Base-by-base conservation (phyloP, 1,284 basidiomycete genomes). In the Cryptococcus sp. region DNA sequence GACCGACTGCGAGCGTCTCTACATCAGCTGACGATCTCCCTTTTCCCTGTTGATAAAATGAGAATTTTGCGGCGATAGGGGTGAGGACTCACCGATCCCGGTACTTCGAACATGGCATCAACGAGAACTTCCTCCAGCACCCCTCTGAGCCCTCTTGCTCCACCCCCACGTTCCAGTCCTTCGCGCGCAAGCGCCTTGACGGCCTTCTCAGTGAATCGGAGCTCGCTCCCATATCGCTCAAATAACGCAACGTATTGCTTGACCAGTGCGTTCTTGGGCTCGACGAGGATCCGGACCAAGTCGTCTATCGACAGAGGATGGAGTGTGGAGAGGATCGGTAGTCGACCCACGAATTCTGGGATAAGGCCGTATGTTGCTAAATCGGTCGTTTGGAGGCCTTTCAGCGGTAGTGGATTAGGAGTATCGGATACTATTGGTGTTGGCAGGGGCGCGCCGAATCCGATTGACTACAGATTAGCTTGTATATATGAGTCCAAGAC, bases 311-410 rank as follows among this genome's bases (percentile, higher is more conserved):
- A 81, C 1, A 98, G 82, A 4, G 90, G 87, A 16, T 88, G 80
- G 11, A 98, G 83, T 0, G 91, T 86, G 1, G 93, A 91, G 42
- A 93, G 83, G 38, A 91, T 89, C 4, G 94, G 94, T 19, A 96
- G 79, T 35, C 94, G 88, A 22, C 91, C 93, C 43, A 95, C 84
- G 71, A 97, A 96, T 61, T 96, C 94, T 10, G 94, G 94, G 58
- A 98, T 97, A 63, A 96, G 88, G 0, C 94, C 93, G 67, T 89
- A 97, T 81, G 87, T 85, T 13, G 90, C 84, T 13, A 97, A 81
- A 79, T 97, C 94, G 84, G 68, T 55, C 0, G 75, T 73, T 0
- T 73, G 60, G 8, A 76, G 47, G 49, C 73, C 67, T 68, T 73
- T 59, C 54, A 69, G 39, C 15, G 66, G 57, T 39, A 63, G 1